phyloP scores from a whole-genome alignment of 2,329 filamentous ascomycete species.

The Scopulariopsis brevicaulis region DNA sequence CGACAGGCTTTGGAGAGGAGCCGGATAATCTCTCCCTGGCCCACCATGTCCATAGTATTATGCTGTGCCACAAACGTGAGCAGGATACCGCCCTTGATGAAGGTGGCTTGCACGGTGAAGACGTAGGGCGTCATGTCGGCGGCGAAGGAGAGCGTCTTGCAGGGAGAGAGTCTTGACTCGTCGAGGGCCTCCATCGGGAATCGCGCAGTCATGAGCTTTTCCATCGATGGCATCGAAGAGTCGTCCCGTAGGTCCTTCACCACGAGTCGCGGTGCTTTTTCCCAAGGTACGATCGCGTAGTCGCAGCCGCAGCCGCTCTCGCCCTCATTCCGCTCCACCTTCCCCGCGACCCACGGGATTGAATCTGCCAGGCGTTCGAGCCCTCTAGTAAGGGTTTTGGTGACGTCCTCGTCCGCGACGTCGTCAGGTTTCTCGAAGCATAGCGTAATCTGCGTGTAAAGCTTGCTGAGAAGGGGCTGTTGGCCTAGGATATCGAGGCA shows the following conservation, averaged over 20 bases:
- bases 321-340: constrained; percentile 15
- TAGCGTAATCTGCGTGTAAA: constrained; percentile 30
- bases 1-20: constrained; percentile 37
- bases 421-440: constrained; percentile 16
- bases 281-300: not conserved
- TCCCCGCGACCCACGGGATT: constrained; percentile 33
- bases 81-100: constrained; percentile 35
- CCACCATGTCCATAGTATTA: constrained; percentile 36
- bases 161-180: constrained; percentile 22
- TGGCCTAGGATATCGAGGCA: constrained; percentile 1
- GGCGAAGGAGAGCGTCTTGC: constrained; percentile 4
- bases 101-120: constrained; percentile 33
- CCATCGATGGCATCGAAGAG: constrained; percentile 18
- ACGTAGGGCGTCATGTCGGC: constrained; percentile 19
- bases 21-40: constrained; percentile 30
- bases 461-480: constrained; percentile 8
- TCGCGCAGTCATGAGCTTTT: constrained; percentile 16
- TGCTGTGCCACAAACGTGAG: constrained; percentile 37
- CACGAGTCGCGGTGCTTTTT: constrained; percentile 15
- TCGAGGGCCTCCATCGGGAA: constrained; percentile 33
- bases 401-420: constrained; percentile 11
- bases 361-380: constrained; percentile 19
- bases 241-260: constrained; percentile 25
- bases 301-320: not conserved
- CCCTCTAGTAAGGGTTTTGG: constrained; percentile 16